Base-by-base conservation (phyloP, 192 early-diverging fungal genomes). In the Chytriomyces sp. region DNA sequence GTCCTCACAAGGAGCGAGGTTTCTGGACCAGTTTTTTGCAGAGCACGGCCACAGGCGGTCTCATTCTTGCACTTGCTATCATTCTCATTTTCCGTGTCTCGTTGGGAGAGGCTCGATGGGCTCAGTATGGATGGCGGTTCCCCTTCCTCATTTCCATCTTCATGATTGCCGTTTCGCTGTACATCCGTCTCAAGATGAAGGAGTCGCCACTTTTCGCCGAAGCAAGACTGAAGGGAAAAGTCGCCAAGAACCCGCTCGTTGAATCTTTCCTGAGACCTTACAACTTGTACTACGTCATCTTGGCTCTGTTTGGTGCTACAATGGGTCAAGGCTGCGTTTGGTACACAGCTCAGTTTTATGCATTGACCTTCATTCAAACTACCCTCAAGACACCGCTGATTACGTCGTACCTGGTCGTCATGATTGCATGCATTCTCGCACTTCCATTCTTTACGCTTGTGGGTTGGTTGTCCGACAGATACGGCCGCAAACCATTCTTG, bases 401-500 rank as follows among this genome's bases (percentile, higher is more conserved):
- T 8, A 24, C 4, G n/a, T 7, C 80, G 20, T 80, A 69, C 50
- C 5, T 6, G 6, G 53, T 81, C 60, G 6, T 72, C 16, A 7
- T 57, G 2, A 49, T 78, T 13, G 69, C 80, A 44, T 7, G 43
- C 6, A 6, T 73, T 35, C 62, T 81, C 1, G 77, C 77, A 24
- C 8, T 67, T 49, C 80, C 80, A 44, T 6, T 75, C 63, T 79
- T 47, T 73, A 28, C 71, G 24, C 50, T 70, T 11, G 50, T 81
- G 43, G 77, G 65, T 7, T 26, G 13, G n/a, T 63, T 81, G 16
- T 64, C 59, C 26, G 80, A 81, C 61, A 75, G 20, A 48, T 80
- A 61, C 43, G 80, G 80, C n/a, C 64, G 80, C 6, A 81, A 81
- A 63, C 11, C 28, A 43, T 75, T 81, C 45, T 80, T 81, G 46